phyloP scores from a whole-genome alignment of 768 basidiomycete genomes.

The Amanita jacksonii region DNA sequence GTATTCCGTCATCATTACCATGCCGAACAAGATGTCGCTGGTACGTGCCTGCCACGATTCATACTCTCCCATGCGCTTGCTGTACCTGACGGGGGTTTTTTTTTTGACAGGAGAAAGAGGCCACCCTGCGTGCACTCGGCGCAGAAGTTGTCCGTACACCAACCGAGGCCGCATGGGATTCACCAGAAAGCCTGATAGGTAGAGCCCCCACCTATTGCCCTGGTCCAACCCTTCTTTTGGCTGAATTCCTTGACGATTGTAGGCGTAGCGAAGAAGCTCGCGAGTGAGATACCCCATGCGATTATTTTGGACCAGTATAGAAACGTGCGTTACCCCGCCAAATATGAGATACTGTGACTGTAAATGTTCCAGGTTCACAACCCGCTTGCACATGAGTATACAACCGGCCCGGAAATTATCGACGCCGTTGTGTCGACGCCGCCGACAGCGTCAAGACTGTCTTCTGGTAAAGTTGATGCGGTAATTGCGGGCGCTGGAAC shows the following conservation, averaged over 20 bases:
- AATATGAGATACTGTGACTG: neutral
- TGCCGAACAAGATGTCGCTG: slow-evolving; percentile 93
- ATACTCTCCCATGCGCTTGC: neutral
- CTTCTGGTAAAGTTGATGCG: slow-evolving; percentile 70
- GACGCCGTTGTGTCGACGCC: slow-evolving; percentile 61
- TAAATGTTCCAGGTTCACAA: slow-evolving; percentile 61
- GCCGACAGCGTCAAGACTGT: slow-evolving; percentile 44
- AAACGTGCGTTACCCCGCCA: slow-evolving; percentile 38
- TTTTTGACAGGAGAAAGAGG: slow-evolving; percentile 73
- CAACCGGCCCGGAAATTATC: slow-evolving; percentile 90
- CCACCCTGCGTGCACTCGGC: slow-evolving; percentile 81
- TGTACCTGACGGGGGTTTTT: neutral
- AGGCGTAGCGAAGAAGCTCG: slow-evolving; percentile 80
- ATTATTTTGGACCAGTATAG: slow-evolving; percentile 92
- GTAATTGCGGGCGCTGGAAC: slow-evolving; percentile 87
- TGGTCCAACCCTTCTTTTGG: slow-evolving; percentile 41
- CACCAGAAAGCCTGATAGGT: slow-evolving; percentile 90
- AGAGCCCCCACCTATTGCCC: slow-evolving; percentile 36
- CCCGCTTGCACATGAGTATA: slow-evolving; percentile 82
- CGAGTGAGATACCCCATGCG: slow-evolving; percentile 69
- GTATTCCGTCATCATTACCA: slow-evolving; percentile 81
- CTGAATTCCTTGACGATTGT: slow-evolving; percentile 79
- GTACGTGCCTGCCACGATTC: slow-evolving; percentile 25
- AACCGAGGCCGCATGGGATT: slow-evolving; percentile 80
- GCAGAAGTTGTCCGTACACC: slow-evolving; percentile 95